These are phyloP conservation scores for Stereum hirsutum DNA, from an alignment of 1,284 basidiomycete genomes.

Conservation along the genomic window DNA sequence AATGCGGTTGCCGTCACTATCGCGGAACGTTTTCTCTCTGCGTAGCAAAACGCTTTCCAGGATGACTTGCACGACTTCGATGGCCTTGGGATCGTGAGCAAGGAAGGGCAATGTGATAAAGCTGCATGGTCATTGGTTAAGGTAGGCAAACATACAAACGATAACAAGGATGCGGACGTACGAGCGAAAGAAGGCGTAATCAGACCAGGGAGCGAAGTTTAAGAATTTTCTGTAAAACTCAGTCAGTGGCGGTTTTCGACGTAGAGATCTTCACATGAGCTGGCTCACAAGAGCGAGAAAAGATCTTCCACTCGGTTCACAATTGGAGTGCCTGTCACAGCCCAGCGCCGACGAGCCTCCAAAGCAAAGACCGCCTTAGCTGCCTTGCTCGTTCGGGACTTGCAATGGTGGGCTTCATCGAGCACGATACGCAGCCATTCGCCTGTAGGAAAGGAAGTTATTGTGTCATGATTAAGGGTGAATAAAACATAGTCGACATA, in stretches of 20 bases:
- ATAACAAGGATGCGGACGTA: constrained; percentile 24
- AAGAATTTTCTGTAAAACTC: constrained; percentile 68
- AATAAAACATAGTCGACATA: constrained; percentile 26
- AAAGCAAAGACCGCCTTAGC: constrained; percentile 89
- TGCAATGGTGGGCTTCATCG: constrained; percentile 95
- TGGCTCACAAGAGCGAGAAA: constrained; percentile 71
- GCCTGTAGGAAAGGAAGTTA: constrained; percentile 34
- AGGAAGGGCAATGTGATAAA: constrained; percentile 89
- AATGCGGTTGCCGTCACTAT: constrained; percentile 81
- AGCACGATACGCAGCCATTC: constrained; percentile 76
- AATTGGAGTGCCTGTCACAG: constrained; percentile 92
- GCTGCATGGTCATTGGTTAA: constrained; percentile 24
- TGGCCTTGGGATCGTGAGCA: constrained; percentile 80
- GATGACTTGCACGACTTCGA: constrained; percentile 90
- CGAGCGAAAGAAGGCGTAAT: constrained; percentile 82
- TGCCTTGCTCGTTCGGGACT: constrained; percentile 83
- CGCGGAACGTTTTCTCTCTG: constrained; percentile 93
- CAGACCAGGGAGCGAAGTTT: constrained; percentile 86
- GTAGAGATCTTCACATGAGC: neutral
- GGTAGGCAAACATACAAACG: neutral
- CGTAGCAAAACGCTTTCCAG: constrained; percentile 83
- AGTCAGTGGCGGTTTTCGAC: neutral
- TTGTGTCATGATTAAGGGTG: neutral
- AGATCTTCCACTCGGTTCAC: constrained; percentile 93
- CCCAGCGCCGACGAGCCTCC: constrained; percentile 78